Evolutionary conservation across 2,329 filamentous ascomycete species (phyloP).

Genomic region (Exophiala mesophila): DNA sequence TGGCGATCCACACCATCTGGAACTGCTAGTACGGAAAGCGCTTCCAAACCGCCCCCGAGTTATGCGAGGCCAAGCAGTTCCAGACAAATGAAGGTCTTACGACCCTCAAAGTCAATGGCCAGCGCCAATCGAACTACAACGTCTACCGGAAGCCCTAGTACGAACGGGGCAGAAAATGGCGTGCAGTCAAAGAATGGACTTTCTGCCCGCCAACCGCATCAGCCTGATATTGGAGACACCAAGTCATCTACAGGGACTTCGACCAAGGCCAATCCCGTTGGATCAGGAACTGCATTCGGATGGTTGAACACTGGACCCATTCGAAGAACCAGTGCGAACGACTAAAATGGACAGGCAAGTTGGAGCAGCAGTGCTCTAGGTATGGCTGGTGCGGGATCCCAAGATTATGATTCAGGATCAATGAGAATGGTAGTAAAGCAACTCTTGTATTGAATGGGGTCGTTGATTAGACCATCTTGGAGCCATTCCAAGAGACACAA

Average conservation of each 20-base stretch:
- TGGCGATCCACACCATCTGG: constrained; percentile 22
- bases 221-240: constrained; percentile 8
- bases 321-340: constrained; percentile 23
- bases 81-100: constrained; percentile 84
- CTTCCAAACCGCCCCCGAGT: constrained; percentile 17
- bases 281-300: constrained; percentile 86
- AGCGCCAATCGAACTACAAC: constrained; percentile 40
- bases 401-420: neutral
- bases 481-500: too few relatives aligned
- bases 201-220: constrained; percentile 5
- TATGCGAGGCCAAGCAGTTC: constrained; percentile 28
- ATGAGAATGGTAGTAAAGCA: too few relatives aligned
- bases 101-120: constrained; percentile 61
- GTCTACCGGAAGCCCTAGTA: constrained; percentile 22
- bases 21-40: constrained; percentile 10
- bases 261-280: constrained; percentile 69
- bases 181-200: constrained; percentile 7
- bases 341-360: constrained; percentile 9
- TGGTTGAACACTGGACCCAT: constrained; percentile 65
- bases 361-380: too few relatives aligned
- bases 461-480: too few relatives aligned
- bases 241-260: constrained; percentile 23
- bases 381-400: too few relatives aligned
- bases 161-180: constrained; percentile 19
- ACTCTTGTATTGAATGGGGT: too few relatives aligned